These are phyloP conservation scores for Serendipita sp. DNA, from an alignment of 768 basidiomycete genomes.

Conservation along the genomic window DNA sequence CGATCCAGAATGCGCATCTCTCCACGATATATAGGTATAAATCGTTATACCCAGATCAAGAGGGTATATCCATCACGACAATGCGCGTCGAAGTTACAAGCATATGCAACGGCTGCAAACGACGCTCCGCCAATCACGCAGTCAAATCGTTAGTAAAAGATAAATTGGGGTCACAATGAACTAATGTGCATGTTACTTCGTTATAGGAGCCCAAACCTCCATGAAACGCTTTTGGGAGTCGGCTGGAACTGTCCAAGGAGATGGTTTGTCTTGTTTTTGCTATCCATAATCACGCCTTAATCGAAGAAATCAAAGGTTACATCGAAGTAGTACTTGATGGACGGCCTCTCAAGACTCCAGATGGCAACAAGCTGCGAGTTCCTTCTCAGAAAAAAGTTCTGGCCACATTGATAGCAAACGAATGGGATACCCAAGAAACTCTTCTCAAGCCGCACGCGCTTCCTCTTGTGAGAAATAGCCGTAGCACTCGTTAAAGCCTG, in stretches of 20 bases:
- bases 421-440: slow-evolving; percentile 89
- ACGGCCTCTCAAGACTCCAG: slow-evolving; percentile 75
- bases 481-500: slow-evolving; percentile 10
- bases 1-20: not conserved
- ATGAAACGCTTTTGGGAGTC: slow-evolving; percentile 88
- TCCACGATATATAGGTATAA: not conserved
- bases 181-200: not conserved
- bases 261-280: not conserved
- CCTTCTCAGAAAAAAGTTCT: slow-evolving; percentile 54
- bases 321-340: slow-evolving; percentile 61
- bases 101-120: not conserved
- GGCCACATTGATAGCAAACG: slow-evolving; percentile 75
- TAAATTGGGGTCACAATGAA: not conserved
- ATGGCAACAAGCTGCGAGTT: slow-evolving; percentile 55
- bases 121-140: slow-evolving; percentile 7
- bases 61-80: too few relatives aligned
- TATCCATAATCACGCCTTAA: not conserved
- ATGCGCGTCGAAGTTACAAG: not conserved
- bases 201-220: slow-evolving; percentile 65
- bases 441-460: slow-evolving; percentile 79
- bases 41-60: not conserved
- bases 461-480: slow-evolving; percentile 48
- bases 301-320: slow-evolving; percentile 17
- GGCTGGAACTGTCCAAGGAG: slow-evolving; percentile 47
- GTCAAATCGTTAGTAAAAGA: slow-evolving; percentile 7